These are phyloP conservation scores for Chaetomiaceae sp. DNA, from an alignment of 2,329 filamentous ascomycete species.

Conservation along the genomic window DNA sequence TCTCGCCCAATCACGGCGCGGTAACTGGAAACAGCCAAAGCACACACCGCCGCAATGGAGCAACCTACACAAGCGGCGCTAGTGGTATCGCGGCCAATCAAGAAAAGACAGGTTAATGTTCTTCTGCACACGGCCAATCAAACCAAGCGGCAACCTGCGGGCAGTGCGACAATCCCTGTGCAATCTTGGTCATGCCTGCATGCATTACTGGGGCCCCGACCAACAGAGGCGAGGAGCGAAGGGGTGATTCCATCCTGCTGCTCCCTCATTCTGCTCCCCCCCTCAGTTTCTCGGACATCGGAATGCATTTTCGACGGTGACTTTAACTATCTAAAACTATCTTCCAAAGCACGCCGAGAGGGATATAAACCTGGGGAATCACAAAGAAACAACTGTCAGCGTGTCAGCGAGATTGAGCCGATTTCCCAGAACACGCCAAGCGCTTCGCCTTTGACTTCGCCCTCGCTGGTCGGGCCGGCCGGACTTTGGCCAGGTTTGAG, in stretches of 20 bases:
- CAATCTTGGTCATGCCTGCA: slow-evolving; percentile 14
- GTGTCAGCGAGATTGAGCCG: too few relatives aligned
- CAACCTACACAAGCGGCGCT: not conserved
- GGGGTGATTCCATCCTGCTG: not conserved
- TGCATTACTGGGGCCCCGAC: not conserved
- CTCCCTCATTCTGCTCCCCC: not conserved
- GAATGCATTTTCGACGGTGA: not conserved
- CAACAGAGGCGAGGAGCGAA: not conserved
- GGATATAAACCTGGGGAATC: too few relatives aligned
- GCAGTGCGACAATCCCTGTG: not conserved
- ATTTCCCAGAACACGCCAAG: not conserved
- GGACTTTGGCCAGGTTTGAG: not conserved
- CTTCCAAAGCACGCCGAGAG: too few relatives aligned
- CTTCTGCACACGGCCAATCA: slow-evolving; percentile 6
- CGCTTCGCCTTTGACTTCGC: not conserved
- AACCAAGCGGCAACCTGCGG: not conserved
- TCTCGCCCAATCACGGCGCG: slow-evolving; percentile 5
- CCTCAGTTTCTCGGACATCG: not conserved
- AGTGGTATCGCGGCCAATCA: slow-evolving; percentile 13
- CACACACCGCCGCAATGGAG: slow-evolving; percentile 7
- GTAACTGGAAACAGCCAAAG: not conserved
- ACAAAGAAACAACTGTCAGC: too few relatives aligned
- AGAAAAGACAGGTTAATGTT: not conserved
- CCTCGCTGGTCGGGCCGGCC: not conserved
- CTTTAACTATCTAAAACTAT: too few relatives aligned